These are phyloP conservation scores for Desmodesmus armatus DNA, from an alignment of 139 green algal species.

Conservation along the genomic window DNA sequence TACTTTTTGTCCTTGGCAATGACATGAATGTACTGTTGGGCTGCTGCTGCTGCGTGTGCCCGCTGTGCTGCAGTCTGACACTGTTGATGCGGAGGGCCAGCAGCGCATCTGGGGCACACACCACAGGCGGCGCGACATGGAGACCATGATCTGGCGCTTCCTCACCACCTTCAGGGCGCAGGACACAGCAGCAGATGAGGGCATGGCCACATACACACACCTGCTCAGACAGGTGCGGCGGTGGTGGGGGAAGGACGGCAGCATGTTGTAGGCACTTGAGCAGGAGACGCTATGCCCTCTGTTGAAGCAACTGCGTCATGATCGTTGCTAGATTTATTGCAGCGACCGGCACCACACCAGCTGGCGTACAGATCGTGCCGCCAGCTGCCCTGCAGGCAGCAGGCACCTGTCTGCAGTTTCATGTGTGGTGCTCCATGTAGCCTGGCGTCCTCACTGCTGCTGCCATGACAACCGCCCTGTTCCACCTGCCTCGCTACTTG, in stretches of 20 bases:
- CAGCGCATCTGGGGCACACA: constrained; percentile 21
- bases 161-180: constrained; percentile 24
- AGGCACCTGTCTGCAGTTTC: too few relatives aligned
- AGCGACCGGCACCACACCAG: too few relatives aligned
- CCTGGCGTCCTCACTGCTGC: too few relatives aligned
- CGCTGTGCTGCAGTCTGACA: not conserved
- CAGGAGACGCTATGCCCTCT: too few relatives aligned
- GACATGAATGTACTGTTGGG: not conserved
- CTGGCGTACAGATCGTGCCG: too few relatives aligned
- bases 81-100: constrained; percentile 17
- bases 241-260: not conserved
- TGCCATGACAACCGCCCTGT: too few relatives aligned
- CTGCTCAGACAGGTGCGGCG: constrained; percentile 27
- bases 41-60: not conserved
- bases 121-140: constrained; percentile 28
- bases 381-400: too few relatives aligned
- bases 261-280: too few relatives aligned
- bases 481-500: too few relatives aligned
- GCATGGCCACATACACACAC: constrained; percentile 20
- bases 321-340: too few relatives aligned
- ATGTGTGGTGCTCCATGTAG: too few relatives aligned
- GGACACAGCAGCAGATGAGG: not conserved
- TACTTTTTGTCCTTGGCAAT: not conserved
- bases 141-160: constrained; percentile 24
- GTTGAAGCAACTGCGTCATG: too few relatives aligned